Percentiles rank a stretch among this genome's conserved stretches.
These are phyloP conservation scores for Xylaria sp. DNA, from an alignment of 2,329 filamentous ascomycete genomes.

Conservation along the genomic window DNA sequence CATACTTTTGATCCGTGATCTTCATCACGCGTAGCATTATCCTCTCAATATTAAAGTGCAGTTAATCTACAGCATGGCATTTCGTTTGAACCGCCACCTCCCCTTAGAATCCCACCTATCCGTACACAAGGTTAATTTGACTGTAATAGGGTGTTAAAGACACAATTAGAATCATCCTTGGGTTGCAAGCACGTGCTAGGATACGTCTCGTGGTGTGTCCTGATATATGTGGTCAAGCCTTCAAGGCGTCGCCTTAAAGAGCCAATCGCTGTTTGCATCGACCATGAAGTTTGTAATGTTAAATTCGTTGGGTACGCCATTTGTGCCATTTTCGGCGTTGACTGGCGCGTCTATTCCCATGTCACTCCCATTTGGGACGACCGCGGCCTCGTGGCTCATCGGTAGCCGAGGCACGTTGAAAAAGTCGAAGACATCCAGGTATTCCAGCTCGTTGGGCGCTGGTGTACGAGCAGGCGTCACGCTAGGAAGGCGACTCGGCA, in stretches of 20 bases:
- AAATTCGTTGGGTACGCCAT: conserved; percentile 61
- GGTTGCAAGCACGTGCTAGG: too few relatives aligned
- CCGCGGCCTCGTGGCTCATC: conserved; percentile 47
- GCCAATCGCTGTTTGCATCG: conserved; percentile 75
- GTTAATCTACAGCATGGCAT: too few relatives aligned
- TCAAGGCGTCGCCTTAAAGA: conserved; percentile 58
- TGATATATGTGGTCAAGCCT: too few relatives aligned
- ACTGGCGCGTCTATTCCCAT: conserved; percentile 26
- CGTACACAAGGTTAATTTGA: too few relatives aligned
- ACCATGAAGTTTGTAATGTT: conserved; percentile 82
- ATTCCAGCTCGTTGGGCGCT: conserved; percentile 83
- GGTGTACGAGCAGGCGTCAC: conserved; percentile 70
- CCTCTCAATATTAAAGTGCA: too few relatives aligned
- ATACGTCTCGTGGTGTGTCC: too few relatives aligned
- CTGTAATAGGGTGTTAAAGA: too few relatives aligned
- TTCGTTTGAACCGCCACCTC: too few relatives aligned
- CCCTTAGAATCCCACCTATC: too few relatives aligned
- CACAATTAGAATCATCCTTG: too few relatives aligned
- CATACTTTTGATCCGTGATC: too few relatives aligned
- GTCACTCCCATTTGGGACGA: conserved; percentile 24
- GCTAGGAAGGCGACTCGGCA: conserved; percentile 54
- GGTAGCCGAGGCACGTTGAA: conserved; percentile 86
- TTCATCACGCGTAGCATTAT: too few relatives aligned
- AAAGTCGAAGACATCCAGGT: conserved; percentile 91
- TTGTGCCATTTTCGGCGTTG: conserved; percentile 33